phyloP scores from a whole-genome alignment of 805 yeast species.

The Sungouiella thailandica region DNA sequence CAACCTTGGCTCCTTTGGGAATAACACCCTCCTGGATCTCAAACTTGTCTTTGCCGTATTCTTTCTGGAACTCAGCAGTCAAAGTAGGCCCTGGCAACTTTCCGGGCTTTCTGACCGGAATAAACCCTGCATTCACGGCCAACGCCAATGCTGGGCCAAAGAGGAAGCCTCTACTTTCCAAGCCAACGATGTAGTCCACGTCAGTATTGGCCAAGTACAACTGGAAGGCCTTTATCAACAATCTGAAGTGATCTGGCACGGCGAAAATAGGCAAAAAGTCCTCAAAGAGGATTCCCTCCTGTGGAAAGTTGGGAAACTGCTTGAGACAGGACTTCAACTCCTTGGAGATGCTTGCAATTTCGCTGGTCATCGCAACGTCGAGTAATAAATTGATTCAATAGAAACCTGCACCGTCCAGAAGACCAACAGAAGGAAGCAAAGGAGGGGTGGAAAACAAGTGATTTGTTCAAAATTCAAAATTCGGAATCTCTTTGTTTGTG shows the following conservation, averaged over 20 bases:
- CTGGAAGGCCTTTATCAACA: slow-evolving; percentile 75
- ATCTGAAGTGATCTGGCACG: slow-evolving; percentile 73
- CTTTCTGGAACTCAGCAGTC: slow-evolving; percentile 75
- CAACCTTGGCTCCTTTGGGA: slow-evolving; percentile 72
- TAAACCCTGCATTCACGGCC: slow-evolving; percentile 82
- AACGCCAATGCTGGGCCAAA: slow-evolving; percentile 96
- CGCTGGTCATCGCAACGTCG: slow-evolving; percentile 14
- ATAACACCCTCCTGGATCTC: slow-evolving; percentile 84
- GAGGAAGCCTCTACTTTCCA: slow-evolving; percentile 94
- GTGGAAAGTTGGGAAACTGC: slow-evolving; percentile 93
- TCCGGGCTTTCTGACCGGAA: slow-evolving; percentile 93
- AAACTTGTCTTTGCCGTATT: slow-evolving; percentile 86
- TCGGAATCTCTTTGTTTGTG: no score
- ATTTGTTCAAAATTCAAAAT: no score
- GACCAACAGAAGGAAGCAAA: no score
- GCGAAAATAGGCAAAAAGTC: slow-evolving; percentile 94
- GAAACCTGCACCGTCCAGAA: no score
- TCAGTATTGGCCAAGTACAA: slow-evolving; percentile 60
- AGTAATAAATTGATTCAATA: not conserved
- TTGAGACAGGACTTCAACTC: slow-evolving; percentile 35
- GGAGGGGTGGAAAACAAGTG: no score
- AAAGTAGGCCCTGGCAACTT: slow-evolving; percentile 85
- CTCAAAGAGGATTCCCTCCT: slow-evolving; percentile 88
- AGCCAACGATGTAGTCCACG: slow-evolving; percentile 87
- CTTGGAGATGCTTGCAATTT: slow-evolving; percentile 28